Base-by-base conservation (phyloP, 2,329 filamentous ascomycete species). In the Monascus ruber region DNA sequence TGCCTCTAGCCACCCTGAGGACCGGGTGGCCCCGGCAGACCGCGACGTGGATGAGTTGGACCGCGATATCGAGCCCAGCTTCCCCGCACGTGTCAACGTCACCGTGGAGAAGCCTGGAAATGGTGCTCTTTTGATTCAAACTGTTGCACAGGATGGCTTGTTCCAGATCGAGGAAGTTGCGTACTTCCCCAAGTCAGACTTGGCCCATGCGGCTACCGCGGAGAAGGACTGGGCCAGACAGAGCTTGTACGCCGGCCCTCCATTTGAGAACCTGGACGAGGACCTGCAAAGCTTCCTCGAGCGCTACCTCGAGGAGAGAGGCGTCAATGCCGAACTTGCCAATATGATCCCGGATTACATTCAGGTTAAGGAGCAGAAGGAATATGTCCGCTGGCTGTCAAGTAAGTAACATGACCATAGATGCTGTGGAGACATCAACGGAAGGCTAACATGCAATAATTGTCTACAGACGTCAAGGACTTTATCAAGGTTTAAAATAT, bases 361-460 rank as follows among this genome's bases (percentile, higher is more conserved):
- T 58, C 87, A 96, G 61, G 78, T 84, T 68, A 98, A 98, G 81
- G 91, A 98, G 77, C 89, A 96, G 77, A 83, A 80, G 69, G 91
- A 98, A 74, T 98, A 98, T 66, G 70, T 93, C 45, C 70, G 75
- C 49, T 98, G 93, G 91, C 71, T 98, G 63, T 76, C 79, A 64
- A 78, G 74, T 75, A 63, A 64, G 72, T 55, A 33, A 9, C 31
- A 6, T 24, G 7, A 39, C 40, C 3, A n/a, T 40, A 34, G 36
- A 36, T 40, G 8, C 35, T 8, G 10, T 33, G 6, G 11, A 38
- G n/a, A 24, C 33, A 9, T 5, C 7, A 24, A 7, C 7, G 47
- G 27, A 44, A 44, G 37, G 47, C 52, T 59, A 51, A 59, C 43
- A 8, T 33, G 2, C 4, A 4, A 6, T 24, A 17, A 31, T 9